Evolutionary conservation across 805 yeast species (phyloP), one percentile per base, ranked within the genome.

Genomic region (Kodamaea kakaduensis): DNA sequence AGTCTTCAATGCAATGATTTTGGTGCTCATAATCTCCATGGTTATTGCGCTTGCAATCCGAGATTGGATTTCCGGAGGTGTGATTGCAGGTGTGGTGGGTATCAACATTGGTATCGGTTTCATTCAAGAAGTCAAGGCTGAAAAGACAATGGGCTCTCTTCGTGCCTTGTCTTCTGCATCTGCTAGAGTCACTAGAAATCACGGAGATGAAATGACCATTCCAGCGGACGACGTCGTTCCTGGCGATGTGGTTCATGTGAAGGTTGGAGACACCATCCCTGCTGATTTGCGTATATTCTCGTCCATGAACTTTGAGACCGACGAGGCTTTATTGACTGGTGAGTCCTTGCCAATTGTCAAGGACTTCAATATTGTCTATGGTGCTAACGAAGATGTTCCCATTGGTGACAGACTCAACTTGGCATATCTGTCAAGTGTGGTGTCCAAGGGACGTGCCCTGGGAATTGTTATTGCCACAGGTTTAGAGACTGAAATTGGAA

Each of bases 31-130:
- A 35, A 79, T 81, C 23, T 76, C 86, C 12, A 75, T 79, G 83
- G 56, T 77, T 14, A 80, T 83, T 34, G 79, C 89, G 4, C 68
- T 82, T 32, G 88, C 82, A 14, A 80, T 84, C 44, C 67, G 69
- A 39, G 90, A 84, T 54, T 83, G 85, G 82, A 84, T 83, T 44
- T 78, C 86, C 6, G 93, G 88, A 32, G 93, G 90, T 36, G 90
- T 84, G 21, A 80, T 83, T 52, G 78, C 75, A 1, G 80, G 74
- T 31, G 89, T 84, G 16, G 75, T 84, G 19, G 53, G 56, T 20
- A 66, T 83, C 37, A 83, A 83, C 50, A 76, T 83, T 23, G 58
- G 59, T 18, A 80, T 83, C 38, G 93, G 93, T 3, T 72, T 78
- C 37, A 57, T 72, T 44, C 93, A 83, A 56, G 90, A 83, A 52